phyloP scores from a whole-genome alignment of 2,329 filamentous ascomycete genomes.

The Tolypocladium inflatum region DNA sequence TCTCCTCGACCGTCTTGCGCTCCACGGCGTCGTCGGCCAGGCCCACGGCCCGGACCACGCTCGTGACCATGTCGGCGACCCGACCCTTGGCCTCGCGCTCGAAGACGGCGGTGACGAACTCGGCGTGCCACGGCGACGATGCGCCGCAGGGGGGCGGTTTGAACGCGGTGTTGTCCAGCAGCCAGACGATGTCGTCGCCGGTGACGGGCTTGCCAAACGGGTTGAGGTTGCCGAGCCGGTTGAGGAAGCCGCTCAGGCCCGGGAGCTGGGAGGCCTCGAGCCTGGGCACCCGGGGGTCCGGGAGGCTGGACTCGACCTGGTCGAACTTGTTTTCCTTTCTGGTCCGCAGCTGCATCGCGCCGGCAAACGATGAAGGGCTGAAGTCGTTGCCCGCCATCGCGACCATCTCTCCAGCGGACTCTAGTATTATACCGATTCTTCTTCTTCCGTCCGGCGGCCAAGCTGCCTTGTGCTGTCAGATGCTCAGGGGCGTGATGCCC shows the following conservation, averaged over 20 bases:
- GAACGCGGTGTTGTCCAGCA: constrained; percentile 84
- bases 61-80: constrained; percentile 58
- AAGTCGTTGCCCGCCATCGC: constrained; percentile 6
- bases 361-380: constrained; percentile 17
- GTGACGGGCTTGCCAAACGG: constrained; percentile 52
- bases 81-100: constrained; percentile 59
- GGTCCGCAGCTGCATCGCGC: constrained; percentile 40
- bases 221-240: constrained; percentile 41
- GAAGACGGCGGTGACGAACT: constrained; percentile 78
- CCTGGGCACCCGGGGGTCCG: constrained; percentile 4
- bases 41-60: constrained; percentile 60
- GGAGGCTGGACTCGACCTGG: constrained; percentile 38
- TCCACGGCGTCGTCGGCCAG: constrained; percentile 51
- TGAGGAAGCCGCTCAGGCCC: constrained; percentile 30
- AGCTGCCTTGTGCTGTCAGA: not conserved
- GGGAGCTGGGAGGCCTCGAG: constrained; percentile 6
- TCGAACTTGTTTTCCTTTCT: constrained; percentile 39
- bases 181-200: constrained; percentile 67
- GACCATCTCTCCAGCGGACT: not conserved
- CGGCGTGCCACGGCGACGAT: constrained; percentile 56
- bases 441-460: constrained; percentile 13
- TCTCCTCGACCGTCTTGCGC: constrained; percentile 50
- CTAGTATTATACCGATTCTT: not conserved
- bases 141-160: constrained; percentile 32
- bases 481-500: not conserved